Base-by-base conservation (phyloP, 345 rosid species). In the Limnanthes douglasii region DNA sequence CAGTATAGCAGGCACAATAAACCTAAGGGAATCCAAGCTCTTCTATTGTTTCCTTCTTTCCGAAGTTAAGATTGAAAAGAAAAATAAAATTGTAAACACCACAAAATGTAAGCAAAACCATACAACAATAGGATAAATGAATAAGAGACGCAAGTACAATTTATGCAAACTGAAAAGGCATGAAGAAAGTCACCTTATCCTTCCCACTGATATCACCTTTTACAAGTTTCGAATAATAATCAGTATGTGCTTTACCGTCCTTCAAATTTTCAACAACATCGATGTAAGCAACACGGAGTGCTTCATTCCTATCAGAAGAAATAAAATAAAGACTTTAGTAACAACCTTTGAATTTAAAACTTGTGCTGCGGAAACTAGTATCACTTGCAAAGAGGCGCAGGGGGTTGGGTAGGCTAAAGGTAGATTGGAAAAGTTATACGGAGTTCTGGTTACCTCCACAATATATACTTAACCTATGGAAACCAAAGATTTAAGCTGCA, bases 171-270 rank as follows among this genome's bases (percentile, higher is more conserved):
- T 6, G 19, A 15, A 21, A 31, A 19, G 9, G 23, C 10, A 39
- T 12, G 8, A 18, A 15, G 4, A 29, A 31, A 16, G 23, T 5
- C 53, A 88, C 97, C 95, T 79, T 79, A 53, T 88, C 97, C 66
- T 88, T 88, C 36, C 97, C 97, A 64, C 55, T 79, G 63, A 88
- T 71, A 57, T 84, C 97, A 24, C 73, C 97, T 55, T 88, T 88
- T 61, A 88, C 97, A 37, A 88, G 95, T 59, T 88, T 88, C 13
- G 97, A 88, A 59, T 61, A 79, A 49, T 59, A 88, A 28, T 84
- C 92, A 11, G 61, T 79, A 9, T 76, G 82, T 39, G 77, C 74
- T 45, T 44, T 66, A 26, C 92, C 94, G 52, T 76, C 69, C 57
- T 70, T 60, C 34, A 79, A 48, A 36, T 77, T 73, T 59, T 88